A percentile compares a stretch with the other conserved stretches of the same genome.
Evolutionary conservation across 2,329 filamentous ascomycete genomes (phyloP).

Genomic region (Microsporum ferrugineum): DNA sequence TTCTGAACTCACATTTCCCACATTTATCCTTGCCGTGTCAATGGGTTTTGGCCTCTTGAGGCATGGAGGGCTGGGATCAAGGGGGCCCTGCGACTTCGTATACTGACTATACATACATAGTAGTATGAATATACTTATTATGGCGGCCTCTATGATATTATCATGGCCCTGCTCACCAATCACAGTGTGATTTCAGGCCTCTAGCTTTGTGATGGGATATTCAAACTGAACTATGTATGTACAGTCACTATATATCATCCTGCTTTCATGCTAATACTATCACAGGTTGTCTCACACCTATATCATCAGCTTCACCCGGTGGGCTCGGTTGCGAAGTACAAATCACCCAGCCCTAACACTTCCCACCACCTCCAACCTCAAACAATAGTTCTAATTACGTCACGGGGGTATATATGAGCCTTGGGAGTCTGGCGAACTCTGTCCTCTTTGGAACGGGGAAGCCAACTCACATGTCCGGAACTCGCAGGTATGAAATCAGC

Average conservation of each 20-base stretch:
- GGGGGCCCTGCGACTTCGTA: background rate
- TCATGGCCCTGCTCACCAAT: background rate
- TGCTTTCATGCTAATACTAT: background rate
- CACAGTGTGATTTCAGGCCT: background rate
- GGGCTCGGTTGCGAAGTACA: background rate
- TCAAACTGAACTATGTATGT: background rate
- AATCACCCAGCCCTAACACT: background rate
- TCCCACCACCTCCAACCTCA: background rate
- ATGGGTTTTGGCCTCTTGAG: background rate
- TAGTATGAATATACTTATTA: background rate
- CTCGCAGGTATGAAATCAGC: background rate
- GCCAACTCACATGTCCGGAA: background rate
- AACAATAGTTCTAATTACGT: constrained; percentile 1
- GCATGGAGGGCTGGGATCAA: background rate
- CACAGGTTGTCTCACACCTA: background rate
- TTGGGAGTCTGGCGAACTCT: background rate
- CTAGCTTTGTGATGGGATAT: background rate
- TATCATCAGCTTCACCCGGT: background rate
- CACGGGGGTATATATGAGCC: background rate
- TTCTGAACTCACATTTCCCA: background rate
- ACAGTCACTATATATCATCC: background rate
- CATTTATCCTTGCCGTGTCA: background rate
- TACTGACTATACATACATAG: background rate
- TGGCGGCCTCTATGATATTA: background rate
- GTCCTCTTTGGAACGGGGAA: background rate